These are phyloP conservation scores for Calocybe indica DNA, from an alignment of 768 basidiomycete species.

Conservation along the genomic window DNA sequence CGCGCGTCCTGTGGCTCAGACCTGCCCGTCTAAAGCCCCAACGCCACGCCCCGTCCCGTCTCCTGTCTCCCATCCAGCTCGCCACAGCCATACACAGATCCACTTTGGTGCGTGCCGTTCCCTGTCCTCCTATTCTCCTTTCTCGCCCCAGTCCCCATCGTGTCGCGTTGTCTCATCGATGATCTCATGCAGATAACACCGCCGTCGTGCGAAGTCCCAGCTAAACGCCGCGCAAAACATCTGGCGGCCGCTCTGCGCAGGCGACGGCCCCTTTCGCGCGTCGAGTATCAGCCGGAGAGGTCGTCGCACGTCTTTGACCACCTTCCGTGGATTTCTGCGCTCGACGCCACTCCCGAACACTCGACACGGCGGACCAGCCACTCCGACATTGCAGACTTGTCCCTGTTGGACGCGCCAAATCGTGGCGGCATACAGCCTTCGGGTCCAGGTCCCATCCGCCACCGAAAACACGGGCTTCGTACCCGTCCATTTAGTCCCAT, in stretches of 20 bases:
- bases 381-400: conserved; percentile 63
- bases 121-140: neutral
- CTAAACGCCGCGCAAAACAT: conserved; percentile 30
- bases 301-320: conserved; percentile 43
- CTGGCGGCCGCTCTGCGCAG: conserved; percentile 18
- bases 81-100: conserved; percentile 8
- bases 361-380: conserved; percentile 18
- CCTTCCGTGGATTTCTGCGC: conserved; percentile 61
- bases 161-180: too few relatives aligned
- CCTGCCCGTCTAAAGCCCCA: conserved; percentile 8
- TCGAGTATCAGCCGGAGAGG: conserved; percentile 7
- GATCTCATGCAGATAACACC: conserved; percentile 2
- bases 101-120: neutral
- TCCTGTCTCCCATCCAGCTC: conserved; percentile 19
- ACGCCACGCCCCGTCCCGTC: conserved; percentile 8
- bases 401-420: conserved; percentile 29
- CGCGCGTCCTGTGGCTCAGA: conserved; percentile 12
- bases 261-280: conserved; percentile 22
- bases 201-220: conserved; percentile 23
- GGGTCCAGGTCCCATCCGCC: conserved; percentile 51
- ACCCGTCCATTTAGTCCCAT: conserved; percentile 33
- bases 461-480: conserved; percentile 48
- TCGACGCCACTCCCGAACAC: conserved; percentile 40
- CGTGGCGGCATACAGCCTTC: conserved; percentile 11
- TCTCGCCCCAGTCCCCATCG: neutral